Conservation (phyloP, 129 eudicot species). For the Calendula officinalis region DNA sequence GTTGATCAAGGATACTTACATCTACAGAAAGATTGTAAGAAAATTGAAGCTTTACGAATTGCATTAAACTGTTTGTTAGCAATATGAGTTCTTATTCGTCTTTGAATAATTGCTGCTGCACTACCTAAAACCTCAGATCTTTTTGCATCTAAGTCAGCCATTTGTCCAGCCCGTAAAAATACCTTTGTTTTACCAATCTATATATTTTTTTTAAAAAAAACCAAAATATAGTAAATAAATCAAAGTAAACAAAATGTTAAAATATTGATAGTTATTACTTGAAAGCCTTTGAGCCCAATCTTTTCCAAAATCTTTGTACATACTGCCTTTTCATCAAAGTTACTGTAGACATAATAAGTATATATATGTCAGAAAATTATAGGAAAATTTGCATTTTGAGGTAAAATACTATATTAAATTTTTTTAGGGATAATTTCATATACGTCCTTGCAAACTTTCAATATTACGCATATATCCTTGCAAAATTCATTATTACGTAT, state of each 20-base stretch:
- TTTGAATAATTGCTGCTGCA: constrained; percentile 86
- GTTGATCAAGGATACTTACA: constrained; percentile 40
- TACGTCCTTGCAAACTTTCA: too few relatives aligned
- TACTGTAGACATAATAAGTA: constrained; percentile 24
- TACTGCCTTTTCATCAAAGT: constrained; percentile 76
- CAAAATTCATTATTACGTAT: too few relatives aligned
- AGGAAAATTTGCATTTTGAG: too few relatives aligned
- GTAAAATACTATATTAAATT: neutral
- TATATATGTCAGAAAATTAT: neutral
- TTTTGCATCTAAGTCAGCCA: constrained; percentile 98
- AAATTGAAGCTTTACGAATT: constrained; percentile 47
- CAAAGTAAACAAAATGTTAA: neutral
- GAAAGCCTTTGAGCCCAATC: constrained; percentile 87
- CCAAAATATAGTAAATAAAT: neutral
- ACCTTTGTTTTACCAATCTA: constrained; percentile 97
- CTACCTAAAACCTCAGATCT: constrained; percentile 74
- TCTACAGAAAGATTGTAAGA: constrained; percentile 65
- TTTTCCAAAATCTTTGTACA: constrained; percentile 85
- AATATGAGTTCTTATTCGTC: constrained; percentile 77
- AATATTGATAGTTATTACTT: constrained; percentile 44
- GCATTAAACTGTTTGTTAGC: constrained; percentile 61
- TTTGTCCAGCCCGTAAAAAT: constrained; percentile 96
- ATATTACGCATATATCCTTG: too few relatives aligned
- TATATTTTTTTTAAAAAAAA: constrained; percentile 11
- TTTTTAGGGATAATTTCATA: too few relatives aligned